Evolutionary conservation across 371 early-diverging fungal species (phyloP).

Genomic region (Phascolomyces articulosus): DNA sequence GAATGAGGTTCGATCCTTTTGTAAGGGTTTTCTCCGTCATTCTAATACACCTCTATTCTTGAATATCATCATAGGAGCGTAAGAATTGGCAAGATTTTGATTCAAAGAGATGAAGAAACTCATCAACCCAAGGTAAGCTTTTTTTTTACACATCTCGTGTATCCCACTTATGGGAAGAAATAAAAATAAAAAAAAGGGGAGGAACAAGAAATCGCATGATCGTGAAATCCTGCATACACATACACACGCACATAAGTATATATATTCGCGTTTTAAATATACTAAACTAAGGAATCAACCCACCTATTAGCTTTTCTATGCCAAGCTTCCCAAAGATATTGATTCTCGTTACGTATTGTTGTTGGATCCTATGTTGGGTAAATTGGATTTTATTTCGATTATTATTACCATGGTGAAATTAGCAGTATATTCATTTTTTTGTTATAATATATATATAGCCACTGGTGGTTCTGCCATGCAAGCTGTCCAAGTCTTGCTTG

Average conservation of each 20-base stretch:
- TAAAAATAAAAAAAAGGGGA: too few relatives aligned
- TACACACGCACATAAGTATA: too few relatives aligned
- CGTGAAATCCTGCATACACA: too few relatives aligned
- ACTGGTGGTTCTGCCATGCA: constrained; percentile 94
- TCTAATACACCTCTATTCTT: too few relatives aligned
- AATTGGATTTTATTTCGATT: constrained; percentile 11
- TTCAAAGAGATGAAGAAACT: constrained; percentile 94
- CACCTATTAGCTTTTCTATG: constrained; percentile 74
- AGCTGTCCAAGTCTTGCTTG: constrained; percentile 85
- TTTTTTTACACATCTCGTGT: not conserved
- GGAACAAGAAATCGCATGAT: too few relatives aligned
- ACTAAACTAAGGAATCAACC: not conserved
- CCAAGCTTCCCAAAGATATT: constrained; percentile 90
- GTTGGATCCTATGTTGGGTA: constrained; percentile 94
- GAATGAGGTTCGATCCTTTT: too few relatives aligned
- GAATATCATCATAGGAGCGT: too few relatives aligned
- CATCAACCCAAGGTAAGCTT: constrained; percentile 74
- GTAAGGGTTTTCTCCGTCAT: too few relatives aligned
- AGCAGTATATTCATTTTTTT: not conserved
- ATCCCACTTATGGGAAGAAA: too few relatives aligned
- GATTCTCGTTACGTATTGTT: constrained; percentile 82
- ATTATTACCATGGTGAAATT: not conserved
- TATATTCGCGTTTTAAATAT: too few relatives aligned
- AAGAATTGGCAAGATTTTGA: constrained; percentile 93
- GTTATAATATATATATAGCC: constrained; percentile 47